Evolutionary conservation across 805 yeast species (phyloP).

Genomic region (Starmerella roubikii): DNA sequence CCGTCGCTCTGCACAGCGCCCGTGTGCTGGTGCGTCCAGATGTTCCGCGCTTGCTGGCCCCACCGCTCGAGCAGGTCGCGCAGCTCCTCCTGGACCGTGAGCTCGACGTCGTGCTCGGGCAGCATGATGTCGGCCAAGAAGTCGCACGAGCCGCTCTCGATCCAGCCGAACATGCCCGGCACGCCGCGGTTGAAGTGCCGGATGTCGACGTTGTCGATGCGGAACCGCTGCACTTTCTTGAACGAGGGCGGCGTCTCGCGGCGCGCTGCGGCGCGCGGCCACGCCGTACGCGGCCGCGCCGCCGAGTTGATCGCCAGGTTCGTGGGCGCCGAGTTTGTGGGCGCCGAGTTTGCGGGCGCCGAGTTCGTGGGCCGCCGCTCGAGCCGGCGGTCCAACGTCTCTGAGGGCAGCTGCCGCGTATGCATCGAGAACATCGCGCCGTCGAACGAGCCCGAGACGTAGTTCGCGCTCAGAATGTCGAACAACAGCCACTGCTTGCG

Average conservation of each 20-base stretch:
- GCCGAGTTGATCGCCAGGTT: background rate
- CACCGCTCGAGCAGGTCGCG: constrained; percentile 31
- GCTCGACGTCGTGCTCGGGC: constrained; percentile 45
- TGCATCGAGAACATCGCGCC: constrained; percentile 87
- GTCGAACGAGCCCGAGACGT: constrained; percentile 83
- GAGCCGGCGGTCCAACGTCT: constrained; percentile 31
- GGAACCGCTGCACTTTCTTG: constrained; percentile 44
- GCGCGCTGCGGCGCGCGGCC: no score
- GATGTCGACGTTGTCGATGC: constrained; percentile 73
- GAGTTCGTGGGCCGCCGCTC: background rate
- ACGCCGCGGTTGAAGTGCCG: constrained; percentile 85
- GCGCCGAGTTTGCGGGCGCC: background rate
- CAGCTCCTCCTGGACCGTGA: constrained; percentile 28
- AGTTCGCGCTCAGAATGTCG: constrained; percentile 72
- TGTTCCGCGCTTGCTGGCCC: constrained; percentile 23
- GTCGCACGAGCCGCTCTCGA: constrained; percentile 79
- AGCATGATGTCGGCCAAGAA: constrained; percentile 83
- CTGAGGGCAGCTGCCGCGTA: constrained; percentile 47
- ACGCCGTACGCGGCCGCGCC: no score
- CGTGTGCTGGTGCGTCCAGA: constrained; percentile 7
- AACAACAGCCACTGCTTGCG: constrained; percentile 89
- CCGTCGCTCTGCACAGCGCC: constrained; percentile 22
- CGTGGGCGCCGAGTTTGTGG: no score
- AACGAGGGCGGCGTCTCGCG: constrained; percentile 19
- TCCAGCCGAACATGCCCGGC: constrained; percentile 94